Conservation (phyloP, 139 green algal genomes). For the Volvox africanus region DNA sequence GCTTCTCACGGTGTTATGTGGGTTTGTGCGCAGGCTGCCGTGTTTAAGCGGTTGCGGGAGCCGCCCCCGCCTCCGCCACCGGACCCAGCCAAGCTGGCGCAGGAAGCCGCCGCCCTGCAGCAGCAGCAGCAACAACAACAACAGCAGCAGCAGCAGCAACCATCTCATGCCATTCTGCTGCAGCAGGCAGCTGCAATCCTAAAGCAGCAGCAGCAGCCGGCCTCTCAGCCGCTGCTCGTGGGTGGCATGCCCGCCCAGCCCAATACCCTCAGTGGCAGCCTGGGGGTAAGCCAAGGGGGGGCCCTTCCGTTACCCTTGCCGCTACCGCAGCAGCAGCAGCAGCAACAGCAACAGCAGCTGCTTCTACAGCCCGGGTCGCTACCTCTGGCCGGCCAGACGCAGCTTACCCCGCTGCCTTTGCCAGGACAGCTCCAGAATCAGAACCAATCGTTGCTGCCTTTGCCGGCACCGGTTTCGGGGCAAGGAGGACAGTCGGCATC, state of each 20-base stretch:
- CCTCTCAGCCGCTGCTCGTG: background rate
- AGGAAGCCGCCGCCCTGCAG: background rate
- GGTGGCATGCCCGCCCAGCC: background rate
- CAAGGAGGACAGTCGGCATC: background rate
- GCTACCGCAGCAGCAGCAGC: background rate
- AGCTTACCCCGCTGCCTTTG: background rate
- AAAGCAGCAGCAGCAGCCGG: slow-evolving; percentile 34
- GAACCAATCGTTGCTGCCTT: background rate
- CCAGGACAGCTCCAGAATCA: background rate
- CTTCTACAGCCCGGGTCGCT: background rate
- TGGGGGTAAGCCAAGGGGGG: background rate
- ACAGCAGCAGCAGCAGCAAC: slow-evolving; percentile 29
- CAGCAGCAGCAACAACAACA: slow-evolving; percentile 8
- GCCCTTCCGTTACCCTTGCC: background rate
- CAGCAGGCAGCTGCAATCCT: background rate
- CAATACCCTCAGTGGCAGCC: background rate
- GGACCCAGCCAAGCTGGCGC: background rate
- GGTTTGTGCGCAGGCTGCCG: background rate
- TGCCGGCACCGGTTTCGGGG: background rate
- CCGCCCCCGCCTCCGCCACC: slow-evolving; percentile 21
- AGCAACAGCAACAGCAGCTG: background rate
- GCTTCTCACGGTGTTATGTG: too few relatives aligned
- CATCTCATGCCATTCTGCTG: background rate
- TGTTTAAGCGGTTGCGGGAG: slow-evolving; percentile 10
- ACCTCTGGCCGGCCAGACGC: background rate